Conservation (phyloP, 2,329 filamentous ascomycete species). For the Cordyceps cicadae region DNA sequence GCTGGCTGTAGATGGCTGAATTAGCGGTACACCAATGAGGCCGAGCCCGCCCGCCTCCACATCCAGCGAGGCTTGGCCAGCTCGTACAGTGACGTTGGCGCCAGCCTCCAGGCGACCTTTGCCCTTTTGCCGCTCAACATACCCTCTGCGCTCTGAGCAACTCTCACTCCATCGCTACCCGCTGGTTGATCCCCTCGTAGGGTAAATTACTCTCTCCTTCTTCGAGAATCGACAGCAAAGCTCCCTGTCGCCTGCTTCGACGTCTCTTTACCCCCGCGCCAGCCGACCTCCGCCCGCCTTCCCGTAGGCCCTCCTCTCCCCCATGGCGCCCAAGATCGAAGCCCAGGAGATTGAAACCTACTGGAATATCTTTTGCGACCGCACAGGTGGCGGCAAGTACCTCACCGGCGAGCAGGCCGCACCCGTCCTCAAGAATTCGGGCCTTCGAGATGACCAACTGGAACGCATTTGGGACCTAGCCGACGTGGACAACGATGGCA, state of each 20-base stretch:
- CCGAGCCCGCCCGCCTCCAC: no score
- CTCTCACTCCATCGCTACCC: neutral
- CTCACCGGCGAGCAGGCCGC: constrained; percentile 54
- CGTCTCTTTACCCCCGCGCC: neutral
- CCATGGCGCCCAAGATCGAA: constrained; percentile 54
- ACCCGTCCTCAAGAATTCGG: constrained; percentile 56
- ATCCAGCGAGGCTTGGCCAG: neutral
- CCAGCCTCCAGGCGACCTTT: neutral
- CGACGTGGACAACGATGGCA: constrained; percentile 94
- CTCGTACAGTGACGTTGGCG: constrained; percentile 4
- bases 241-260: neutral
- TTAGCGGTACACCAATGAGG: no score
- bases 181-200: neutral
- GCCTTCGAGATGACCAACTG: constrained; percentile 65
- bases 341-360: constrained; percentile 56
- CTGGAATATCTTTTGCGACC: constrained; percentile 55
- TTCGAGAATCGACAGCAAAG: neutral
- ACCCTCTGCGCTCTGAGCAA: neutral
- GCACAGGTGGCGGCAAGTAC: constrained; percentile 52
- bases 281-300: neutral
- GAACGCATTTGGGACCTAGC: constrained; percentile 95
- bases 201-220: neutral
- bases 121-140: neutral
- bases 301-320: neutral
- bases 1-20: no score